These are phyloP conservation scores for Trichosanthes cucumerina DNA, from an alignment of 306 rosid species.

Conservation along the genomic window DNA sequence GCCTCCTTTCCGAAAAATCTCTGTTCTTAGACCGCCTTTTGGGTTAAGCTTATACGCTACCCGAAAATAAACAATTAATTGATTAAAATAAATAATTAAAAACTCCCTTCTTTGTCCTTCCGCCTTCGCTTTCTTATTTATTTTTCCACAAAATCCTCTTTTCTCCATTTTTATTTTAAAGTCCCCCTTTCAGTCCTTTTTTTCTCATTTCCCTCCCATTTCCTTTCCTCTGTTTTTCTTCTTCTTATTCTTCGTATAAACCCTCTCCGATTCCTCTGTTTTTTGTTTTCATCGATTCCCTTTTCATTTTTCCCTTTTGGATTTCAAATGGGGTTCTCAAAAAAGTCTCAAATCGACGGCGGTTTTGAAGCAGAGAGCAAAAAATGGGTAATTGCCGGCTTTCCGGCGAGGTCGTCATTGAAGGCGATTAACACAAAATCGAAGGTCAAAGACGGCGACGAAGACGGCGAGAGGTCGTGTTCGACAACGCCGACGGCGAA, in stretches of 20 bases:
- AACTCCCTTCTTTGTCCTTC: not conserved
- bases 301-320: not conserved
- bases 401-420: conserved; percentile 43
- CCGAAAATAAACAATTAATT: not conserved
- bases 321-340: conserved; percentile 66
- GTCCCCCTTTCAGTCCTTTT: conserved; percentile 18
- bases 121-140: conserved; percentile 13
- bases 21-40: not conserved
- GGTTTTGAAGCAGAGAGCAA: conserved; percentile 54
- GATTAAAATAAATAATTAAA: not conserved
- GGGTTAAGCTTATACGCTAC: conserved; percentile 11
- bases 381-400: conserved; percentile 74
- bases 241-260: not conserved
- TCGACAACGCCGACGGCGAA: conserved; percentile 75
- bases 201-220: conserved; percentile 19
- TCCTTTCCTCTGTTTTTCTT: not conserved
- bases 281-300: not conserved
- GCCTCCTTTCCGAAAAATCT: conserved; percentile 13
- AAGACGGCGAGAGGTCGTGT: conserved; percentile 22
- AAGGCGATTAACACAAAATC: conserved; percentile 59
- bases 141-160: conserved; percentile 12
- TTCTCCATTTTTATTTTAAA: conserved; percentile 16
- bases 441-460: conserved; percentile 25
- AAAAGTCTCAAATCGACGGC: conserved; percentile 50
- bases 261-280: conserved; percentile 5